phyloP scores from a whole-genome alignment of 495 filamentous ascomycete species.

The Penicillium roqueforti region DNA sequence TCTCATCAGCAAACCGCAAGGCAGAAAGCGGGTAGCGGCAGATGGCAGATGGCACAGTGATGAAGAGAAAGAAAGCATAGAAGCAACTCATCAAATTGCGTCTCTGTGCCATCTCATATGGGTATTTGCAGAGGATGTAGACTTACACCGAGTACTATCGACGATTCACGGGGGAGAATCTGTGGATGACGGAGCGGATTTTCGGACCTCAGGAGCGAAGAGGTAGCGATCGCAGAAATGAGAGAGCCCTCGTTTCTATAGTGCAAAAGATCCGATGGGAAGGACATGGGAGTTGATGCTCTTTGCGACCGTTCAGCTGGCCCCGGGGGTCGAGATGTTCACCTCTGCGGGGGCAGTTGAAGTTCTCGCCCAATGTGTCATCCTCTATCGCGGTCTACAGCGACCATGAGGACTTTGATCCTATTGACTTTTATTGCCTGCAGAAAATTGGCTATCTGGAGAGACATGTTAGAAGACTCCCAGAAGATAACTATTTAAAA shows the following conservation, averaged over 20 bases:
- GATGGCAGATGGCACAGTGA: constrained; percentile 2
- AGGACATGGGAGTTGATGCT: neutral
- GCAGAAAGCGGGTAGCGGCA: constrained; percentile 4
- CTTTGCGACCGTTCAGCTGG: neutral
- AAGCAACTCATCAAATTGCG: neutral
- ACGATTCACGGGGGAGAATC: neutral
- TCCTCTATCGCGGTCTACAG: neutral
- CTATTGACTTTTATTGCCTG: neutral
- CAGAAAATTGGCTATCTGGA: neutral
- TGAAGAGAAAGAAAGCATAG: constrained; percentile 1
- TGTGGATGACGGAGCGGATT: neutral
- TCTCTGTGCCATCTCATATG: neutral
- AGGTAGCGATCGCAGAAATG: neutral
- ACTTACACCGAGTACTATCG: neutral
- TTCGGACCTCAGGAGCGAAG: neutral
- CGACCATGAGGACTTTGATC: neutral
- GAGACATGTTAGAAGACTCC: neutral
- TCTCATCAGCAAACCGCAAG: constrained; percentile 1
- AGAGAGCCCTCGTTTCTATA: neutral
- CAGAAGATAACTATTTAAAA: neutral
- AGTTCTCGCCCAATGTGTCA: constrained; percentile 9
- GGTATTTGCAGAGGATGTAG: neutral
- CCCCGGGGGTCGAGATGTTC: neutral
- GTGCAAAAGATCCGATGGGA: neutral
- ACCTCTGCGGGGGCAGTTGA: constrained; percentile 7